These are phyloP conservation scores for Pyrrhoderma noxium DNA, from an alignment of 1,284 basidiomycete genomes.

Conservation along the genomic window DNA sequence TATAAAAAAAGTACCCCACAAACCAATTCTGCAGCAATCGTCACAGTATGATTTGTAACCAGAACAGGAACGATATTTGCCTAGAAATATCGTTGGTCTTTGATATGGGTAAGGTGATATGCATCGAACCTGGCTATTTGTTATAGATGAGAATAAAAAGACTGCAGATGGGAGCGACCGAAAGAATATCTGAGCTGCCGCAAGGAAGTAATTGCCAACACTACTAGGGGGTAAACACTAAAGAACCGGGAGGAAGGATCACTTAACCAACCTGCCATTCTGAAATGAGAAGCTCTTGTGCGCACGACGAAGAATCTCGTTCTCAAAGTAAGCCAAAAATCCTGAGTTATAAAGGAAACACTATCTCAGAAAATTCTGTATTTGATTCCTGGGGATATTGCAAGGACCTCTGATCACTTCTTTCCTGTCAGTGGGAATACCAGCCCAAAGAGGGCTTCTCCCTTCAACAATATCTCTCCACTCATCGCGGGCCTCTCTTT, in stretches of 20 bases:
- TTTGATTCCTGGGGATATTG: neutral
- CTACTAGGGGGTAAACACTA: constrained; percentile 32
- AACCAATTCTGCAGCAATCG: constrained; percentile 90
- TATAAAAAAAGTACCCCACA: constrained; percentile 30
- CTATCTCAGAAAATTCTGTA: neutral
- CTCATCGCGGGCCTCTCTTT: constrained; percentile 76
- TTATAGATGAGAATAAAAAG: constrained; percentile 91
- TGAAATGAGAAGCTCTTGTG: constrained; percentile 90
- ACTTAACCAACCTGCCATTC: constrained; percentile 59
- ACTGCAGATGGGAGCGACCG: constrained; percentile 90
- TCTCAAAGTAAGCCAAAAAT: constrained; percentile 87
- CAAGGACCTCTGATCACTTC: constrained; percentile 78
- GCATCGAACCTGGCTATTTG: constrained; percentile 52
- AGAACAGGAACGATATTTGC: constrained; percentile 84
- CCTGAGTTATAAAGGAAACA: constrained; percentile 39
- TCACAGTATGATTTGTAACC: constrained; percentile 95
- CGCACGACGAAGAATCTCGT: constrained; percentile 77
- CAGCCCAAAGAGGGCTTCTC: constrained; percentile 74
- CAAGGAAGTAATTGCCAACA: constrained; percentile 85
- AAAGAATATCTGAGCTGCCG: constrained; percentile 81
- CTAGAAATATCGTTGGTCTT: constrained; percentile 27
- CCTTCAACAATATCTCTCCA: constrained; percentile 95
- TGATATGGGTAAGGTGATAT: constrained; percentile 3
- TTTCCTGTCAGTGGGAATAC: constrained; percentile 88
- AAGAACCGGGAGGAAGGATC: neutral